These are phyloP conservation scores for Termitomyces sp. DNA, from an alignment of 768 basidiomycete species.

Conservation along the genomic window DNA sequence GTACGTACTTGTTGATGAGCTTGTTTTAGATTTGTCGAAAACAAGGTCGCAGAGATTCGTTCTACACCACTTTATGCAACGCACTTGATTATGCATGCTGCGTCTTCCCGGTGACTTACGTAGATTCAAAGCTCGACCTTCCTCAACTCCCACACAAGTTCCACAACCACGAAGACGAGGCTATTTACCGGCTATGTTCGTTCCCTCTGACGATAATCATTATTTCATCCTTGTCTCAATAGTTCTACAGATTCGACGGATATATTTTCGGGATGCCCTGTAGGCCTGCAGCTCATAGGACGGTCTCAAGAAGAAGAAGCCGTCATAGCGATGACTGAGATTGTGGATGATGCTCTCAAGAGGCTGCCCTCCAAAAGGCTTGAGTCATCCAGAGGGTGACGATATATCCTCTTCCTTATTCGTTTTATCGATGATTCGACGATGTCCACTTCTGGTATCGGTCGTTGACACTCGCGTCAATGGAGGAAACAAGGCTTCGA, in stretches of 20 bases:
- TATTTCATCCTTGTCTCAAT: neutral
- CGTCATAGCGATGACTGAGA: constrained; percentile 62
- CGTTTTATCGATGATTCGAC: too few relatives aligned
- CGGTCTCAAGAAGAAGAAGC: constrained; percentile 71
- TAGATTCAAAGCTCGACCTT: constrained; percentile 51
- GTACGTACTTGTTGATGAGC: constrained; percentile 26
- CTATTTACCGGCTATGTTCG: constrained; percentile 54
- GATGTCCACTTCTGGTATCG: too few relatives aligned
- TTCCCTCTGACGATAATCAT: constrained; percentile 4
- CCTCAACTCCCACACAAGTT: constrained; percentile 47
- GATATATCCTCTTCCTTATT: neutral
- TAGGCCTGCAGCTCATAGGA: constrained; percentile 65
- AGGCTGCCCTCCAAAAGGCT: neutral
- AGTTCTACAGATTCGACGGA: constrained; percentile 49
- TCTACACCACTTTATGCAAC: constrained; percentile 67
- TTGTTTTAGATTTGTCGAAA: neutral
- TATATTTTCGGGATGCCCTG: constrained; percentile 50
- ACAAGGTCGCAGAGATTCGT: constrained; percentile 37
- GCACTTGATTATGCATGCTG: constrained; percentile 58
- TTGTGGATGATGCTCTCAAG: constrained; percentile 54
- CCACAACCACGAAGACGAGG: constrained; percentile 49
- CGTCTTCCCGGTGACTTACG: constrained; percentile 62
- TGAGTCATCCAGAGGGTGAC: neutral
- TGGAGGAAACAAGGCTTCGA: too few relatives aligned
- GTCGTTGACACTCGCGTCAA: too few relatives aligned